Evolutionary conservation across 2,329 filamentous ascomycete genomes (phyloP).

Genomic region (Blastomyces parvus): DNA sequence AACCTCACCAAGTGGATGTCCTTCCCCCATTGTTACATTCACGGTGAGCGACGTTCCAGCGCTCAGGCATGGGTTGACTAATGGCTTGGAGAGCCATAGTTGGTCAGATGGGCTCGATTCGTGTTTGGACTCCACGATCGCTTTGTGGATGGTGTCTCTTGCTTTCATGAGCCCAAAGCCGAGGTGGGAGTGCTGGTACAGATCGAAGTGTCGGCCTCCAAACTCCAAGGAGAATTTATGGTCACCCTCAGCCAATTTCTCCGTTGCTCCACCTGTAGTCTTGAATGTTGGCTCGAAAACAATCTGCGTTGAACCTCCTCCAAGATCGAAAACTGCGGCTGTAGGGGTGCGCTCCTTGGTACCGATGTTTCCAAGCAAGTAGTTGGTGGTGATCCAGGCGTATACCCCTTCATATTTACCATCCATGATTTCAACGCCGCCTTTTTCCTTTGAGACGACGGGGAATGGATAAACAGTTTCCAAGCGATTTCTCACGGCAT

Average conservation of each 20-base stretch:
- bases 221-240: slow-evolving; percentile 93
- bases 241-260: slow-evolving; percentile 75
- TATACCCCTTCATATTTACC: slow-evolving; percentile 95
- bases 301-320: slow-evolving; percentile 94
- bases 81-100: slow-evolving; percentile 59
- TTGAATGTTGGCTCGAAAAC: slow-evolving; percentile 96
- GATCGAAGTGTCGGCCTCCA: slow-evolving; percentile 77
- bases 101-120: slow-evolving; percentile 51
- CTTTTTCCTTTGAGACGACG: slow-evolving; percentile 72
- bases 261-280: slow-evolving; percentile 62
- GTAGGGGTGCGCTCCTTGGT: slow-evolving; percentile 82
- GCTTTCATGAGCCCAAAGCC: slow-evolving; percentile 96
- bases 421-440: slow-evolving; percentile 94
- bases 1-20: slow-evolving; percentile 55
- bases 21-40: slow-evolving; percentile 58
- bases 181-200: slow-evolving; percentile 97
- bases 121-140: slow-evolving; percentile 62
- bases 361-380: slow-evolving; percentile 94
- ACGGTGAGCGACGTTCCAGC: slow-evolving; percentile 68
- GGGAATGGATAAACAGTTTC: slow-evolving; percentile 92
- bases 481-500: slow-evolving; percentile 71
- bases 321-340: slow-evolving; percentile 90
- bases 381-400: slow-evolving; percentile 98
- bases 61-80: slow-evolving; percentile 77
- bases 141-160: slow-evolving; percentile 71